These are phyloP conservation scores for Gastrodia elata DNA, from an alignment of 106 monocot genomes.

Conservation along the genomic window DNA sequence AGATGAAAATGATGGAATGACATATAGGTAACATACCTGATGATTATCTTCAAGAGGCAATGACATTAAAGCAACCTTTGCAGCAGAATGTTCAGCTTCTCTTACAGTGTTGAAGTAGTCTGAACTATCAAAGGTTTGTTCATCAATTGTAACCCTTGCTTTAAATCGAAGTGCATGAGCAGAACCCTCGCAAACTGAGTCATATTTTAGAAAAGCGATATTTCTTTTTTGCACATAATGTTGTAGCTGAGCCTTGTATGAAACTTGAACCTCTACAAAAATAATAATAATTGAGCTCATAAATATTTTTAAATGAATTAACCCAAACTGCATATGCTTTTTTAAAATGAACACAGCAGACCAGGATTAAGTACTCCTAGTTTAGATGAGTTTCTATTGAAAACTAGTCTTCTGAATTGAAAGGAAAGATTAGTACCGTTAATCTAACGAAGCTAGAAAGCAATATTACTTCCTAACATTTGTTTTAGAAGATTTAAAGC, in stretches of 20 bases:
- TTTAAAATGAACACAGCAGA: background rate
- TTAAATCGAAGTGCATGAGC: conserved; percentile 32
- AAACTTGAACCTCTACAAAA: conserved; percentile 27
- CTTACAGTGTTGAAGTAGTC: conserved; percentile 33
- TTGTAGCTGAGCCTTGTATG: conserved; percentile 52
- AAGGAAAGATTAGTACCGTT: background rate
- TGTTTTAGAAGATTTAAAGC: background rate
- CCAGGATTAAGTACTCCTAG: background rate
- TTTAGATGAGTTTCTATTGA: background rate
- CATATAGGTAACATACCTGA: conserved; percentile 15
- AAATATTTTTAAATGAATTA: background rate
- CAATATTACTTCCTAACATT: background rate
- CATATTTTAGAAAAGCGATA: conserved; percentile 32
- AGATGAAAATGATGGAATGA: background rate
- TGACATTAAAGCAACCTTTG: conserved; percentile 42
- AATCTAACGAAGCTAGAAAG: background rate
- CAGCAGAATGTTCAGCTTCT: conserved; percentile 73
- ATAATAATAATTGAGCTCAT: background rate
- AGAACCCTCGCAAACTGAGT: conserved; percentile 20
- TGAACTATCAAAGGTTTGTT: conserved; percentile 40
- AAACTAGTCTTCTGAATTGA: background rate
- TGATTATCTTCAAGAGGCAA: conserved; percentile 36
- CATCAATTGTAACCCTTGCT: conserved; percentile 54
- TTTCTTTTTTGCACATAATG: conserved; percentile 42
- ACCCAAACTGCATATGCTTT: background rate